phyloP scores from a whole-genome alignment of 164 flowering plant genomes.

The grape (Vitis vinifera) region ASM3070453v1 NC_081814.1:25090001-25090500 shows the following conservation, averaged over 20 bases:
- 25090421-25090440: slow-evolving; percentile 97
- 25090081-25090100: slow-evolving; percentile 1
- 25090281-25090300: slow-evolving; percentile 94
- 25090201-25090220: slow-evolving; percentile 77
- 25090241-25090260: slow-evolving; percentile 94
- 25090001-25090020: too few species aligned
- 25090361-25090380: slow-evolving; percentile 93
- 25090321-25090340: slow-evolving; percentile 98
- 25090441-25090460: slow-evolving; percentile 78
- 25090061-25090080: too few species aligned
- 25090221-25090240: slow-evolving; percentile 97
- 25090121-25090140: slow-evolving; percentile 60
- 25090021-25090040: too few species aligned
- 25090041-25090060: too few species aligned
- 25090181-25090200: slow-evolving; percentile 87
- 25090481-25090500: not conserved
- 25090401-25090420: slow-evolving; percentile 95
- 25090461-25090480: slow-evolving; percentile 49
- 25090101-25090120: not conserved
- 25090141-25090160: slow-evolving; percentile 93
- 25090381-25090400: slow-evolving; percentile 97
- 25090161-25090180: slow-evolving; percentile 96
- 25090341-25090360: slow-evolving; percentile 99
- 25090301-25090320: slow-evolving; percentile 98
- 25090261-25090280: slow-evolving; percentile 69